phyloP scores from a whole-genome alignment of 164 flowering plant genomes.

The Umbellularia californica region DNA sequence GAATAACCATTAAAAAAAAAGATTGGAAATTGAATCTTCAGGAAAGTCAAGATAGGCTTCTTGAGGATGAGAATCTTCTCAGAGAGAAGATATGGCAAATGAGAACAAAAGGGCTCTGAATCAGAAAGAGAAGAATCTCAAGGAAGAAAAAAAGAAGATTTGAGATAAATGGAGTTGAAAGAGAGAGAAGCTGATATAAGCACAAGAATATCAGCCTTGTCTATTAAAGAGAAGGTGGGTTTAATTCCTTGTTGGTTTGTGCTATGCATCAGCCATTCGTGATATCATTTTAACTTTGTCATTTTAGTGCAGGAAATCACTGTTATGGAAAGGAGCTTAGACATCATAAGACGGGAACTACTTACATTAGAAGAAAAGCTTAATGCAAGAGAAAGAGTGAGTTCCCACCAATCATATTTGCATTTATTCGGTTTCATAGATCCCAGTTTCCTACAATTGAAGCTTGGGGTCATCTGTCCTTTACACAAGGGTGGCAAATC shows the following conservation, averaged over 20 bases:
- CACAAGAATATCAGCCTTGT: constrained; percentile 35
- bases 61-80: constrained; percentile 45
- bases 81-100: constrained; percentile 65
- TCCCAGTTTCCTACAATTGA: not conserved
- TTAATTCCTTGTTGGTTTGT: not conserved
- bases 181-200: constrained; percentile 59
- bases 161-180: constrained; percentile 33
- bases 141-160: constrained; percentile 42
- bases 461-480: not conserved
- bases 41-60: constrained; percentile 60
- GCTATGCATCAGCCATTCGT: not conserved
- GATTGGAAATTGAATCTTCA: constrained; percentile 49
- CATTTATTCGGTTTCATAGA: not conserved
- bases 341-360: constrained; percentile 50
- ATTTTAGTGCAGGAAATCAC: constrained; percentile 52
- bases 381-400: constrained; percentile 65
- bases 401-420: constrained; percentile 15
- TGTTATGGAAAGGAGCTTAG: constrained; percentile 31
- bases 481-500: too few relatives aligned
- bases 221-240: constrained; percentile 57
- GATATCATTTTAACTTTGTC: not conserved
- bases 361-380: constrained; percentile 58
- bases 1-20: too few relatives aligned
- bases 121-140: constrained; percentile 54
- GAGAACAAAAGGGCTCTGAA: constrained; percentile 44